Evolutionary conservation across 108 stramenopile genomes (phyloP), one percentile per base, ranked within the genome.

Genomic region (Mediolabrus comicus): DNA sequence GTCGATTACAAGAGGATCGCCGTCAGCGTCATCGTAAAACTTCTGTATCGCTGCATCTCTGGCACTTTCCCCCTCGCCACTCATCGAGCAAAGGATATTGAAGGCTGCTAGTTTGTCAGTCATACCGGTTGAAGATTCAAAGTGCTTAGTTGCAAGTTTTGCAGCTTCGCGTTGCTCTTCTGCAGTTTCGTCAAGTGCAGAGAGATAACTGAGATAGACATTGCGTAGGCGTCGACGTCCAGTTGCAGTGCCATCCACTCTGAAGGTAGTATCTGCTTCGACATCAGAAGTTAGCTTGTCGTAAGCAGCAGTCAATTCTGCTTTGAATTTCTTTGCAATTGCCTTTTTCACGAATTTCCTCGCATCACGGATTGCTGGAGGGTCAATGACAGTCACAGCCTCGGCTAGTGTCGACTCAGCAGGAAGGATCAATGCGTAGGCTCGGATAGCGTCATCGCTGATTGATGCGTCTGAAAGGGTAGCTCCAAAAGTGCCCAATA

Each of bases 71-170:
- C 79, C 89, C 59, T 86, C 83, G 24, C 89, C 90, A 65, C 86
- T 83, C 80, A 96, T 87, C 27, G 84, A 83, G 8, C 84, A 83
- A 53, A 98, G 80, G 35, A 65, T 57, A 12, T 66, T 65, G 25
- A 97, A 57, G n/a, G 92, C 97, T n/a, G 95, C 92, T 52, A 95
- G 66, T 58, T 87, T 84, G 57, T 98, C 97, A 11, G 97, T 98
- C 96, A 98, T 97, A 54, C 92, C 84, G 13, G 66, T 81, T 14
- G 97, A 91, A 14, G 65, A 63, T 39, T 83, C 63, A 73, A 83
- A 96, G 60, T 96, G 95, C 39, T 59, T 58, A 54, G 56, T 86
- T 10, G 88, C 87, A 31, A 86, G 61, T 26, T 62, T 63, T 4
- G 92, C 83, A 10, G 87, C 87, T 32, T 63, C 60, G 7, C 57